Percentiles rank a stretch among this genome's conserved stretches.
These are phyloP conservation scores for Penicillium sp. DNA, from an alignment of 2,329 filamentous ascomycete genomes.

Conservation along the genomic window DNA sequence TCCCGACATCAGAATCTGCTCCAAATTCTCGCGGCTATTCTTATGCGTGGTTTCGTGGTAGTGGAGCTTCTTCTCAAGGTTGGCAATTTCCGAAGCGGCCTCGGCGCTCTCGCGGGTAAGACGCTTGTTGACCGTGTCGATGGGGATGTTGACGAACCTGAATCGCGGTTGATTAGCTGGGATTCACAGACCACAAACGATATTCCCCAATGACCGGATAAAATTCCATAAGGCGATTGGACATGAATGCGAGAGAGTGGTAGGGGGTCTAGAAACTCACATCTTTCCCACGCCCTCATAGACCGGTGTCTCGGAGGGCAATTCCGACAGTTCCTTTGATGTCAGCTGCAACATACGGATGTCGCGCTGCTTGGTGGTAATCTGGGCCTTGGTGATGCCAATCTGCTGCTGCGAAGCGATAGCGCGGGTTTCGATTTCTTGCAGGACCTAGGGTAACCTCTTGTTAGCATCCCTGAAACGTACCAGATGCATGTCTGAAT, in stretches of 20 bases:
- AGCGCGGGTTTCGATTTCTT: constrained; percentile 92
- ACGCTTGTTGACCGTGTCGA: constrained; percentile 71
- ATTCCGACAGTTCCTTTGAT: constrained; percentile 73
- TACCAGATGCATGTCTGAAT: neutral
- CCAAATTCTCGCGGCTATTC: constrained; percentile 88
- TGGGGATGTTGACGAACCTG: constrained; percentile 86
- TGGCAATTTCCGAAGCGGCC: constrained; percentile 75
- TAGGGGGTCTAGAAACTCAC: constrained; percentile 54
- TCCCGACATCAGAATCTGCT: constrained; percentile 74
- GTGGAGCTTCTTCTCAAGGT: constrained; percentile 82
- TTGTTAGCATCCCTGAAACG: constrained; percentile 10
- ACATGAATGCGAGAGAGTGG: constrained; percentile 12
- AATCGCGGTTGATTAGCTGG: constrained; percentile 1
- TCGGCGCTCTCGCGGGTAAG: constrained; percentile 73
- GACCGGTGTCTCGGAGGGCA: constrained; percentile 75
- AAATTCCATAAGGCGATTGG: too few relatives aligned
- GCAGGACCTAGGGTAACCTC: constrained; percentile 67
- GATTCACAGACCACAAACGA: too few relatives aligned
- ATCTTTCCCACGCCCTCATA: constrained; percentile 98
- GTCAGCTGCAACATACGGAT: constrained; percentile 87
- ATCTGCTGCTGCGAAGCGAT: constrained; percentile 90
- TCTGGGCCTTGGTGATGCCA: constrained; percentile 78
- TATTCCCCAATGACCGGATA: too few relatives aligned
- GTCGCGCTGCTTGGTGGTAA: constrained; percentile 82
- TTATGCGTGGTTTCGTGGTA: constrained; percentile 95